These are phyloP conservation scores for Exophiala spinifera DNA, from an alignment of 2,329 filamentous ascomycete genomes.

Conservation along the genomic window DNA sequence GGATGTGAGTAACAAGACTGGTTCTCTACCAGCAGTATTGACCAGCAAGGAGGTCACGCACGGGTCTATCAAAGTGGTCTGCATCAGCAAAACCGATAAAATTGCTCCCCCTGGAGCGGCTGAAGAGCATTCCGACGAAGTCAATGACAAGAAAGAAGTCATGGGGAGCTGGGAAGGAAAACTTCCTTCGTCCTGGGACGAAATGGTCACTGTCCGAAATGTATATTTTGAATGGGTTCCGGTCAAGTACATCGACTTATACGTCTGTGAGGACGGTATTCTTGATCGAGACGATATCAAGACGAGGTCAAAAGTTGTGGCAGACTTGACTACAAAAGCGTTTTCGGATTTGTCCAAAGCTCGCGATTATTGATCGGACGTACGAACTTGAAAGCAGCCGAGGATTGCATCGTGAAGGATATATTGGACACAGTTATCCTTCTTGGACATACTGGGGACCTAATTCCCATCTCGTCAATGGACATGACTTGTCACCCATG, in stretches of 20 bases:
- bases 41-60: conserved; percentile 48
- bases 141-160: conserved; percentile 55
- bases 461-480: too few species aligned
- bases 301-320: conserved; percentile 9
- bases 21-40: conserved; percentile 58
- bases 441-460: too few species aligned
- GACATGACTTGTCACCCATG: too few species aligned
- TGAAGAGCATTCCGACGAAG: conserved; percentile 47
- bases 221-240: conserved; percentile 63
- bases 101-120: conserved; percentile 49
- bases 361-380: background rate
- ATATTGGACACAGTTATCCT: too few species aligned
- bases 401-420: too few species aligned
- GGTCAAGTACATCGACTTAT: conserved; percentile 49
- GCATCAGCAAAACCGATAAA: conserved; percentile 61
- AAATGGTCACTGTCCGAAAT: conserved; percentile 39
- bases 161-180: conserved; percentile 9
- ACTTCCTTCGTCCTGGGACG: conserved; percentile 6
- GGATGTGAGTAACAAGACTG: conserved; percentile 65
- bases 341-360: conserved; percentile 10
- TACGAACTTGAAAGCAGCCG: background rate
- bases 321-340: conserved; percentile 9
- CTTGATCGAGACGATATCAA: conserved; percentile 29
- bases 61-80: conserved; percentile 47
- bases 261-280: conserved; percentile 55